Conservation (phyloP, 2,329 filamentous ascomycete species). For the Paecilomyces sp. region DNA sequence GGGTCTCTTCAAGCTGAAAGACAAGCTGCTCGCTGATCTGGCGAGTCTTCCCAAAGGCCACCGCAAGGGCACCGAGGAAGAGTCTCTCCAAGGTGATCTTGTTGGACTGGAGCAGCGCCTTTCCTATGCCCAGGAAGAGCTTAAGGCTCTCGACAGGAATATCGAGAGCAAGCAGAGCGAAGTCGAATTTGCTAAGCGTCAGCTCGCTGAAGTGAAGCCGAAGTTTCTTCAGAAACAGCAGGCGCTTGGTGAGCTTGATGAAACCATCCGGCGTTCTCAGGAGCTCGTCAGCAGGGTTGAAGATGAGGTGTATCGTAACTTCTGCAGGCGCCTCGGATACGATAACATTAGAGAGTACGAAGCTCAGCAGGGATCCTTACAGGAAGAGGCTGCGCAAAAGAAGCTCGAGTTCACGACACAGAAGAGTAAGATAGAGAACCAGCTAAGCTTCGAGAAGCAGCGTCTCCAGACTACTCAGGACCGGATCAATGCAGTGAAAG, state of each 20-base stretch:
- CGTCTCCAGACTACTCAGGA: constrained; percentile 62
- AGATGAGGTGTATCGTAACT: constrained; percentile 76
- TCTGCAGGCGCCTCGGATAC: constrained; percentile 83
- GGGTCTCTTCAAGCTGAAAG: constrained; percentile 67
- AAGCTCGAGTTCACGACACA: constrained; percentile 82
- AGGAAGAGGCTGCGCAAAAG: constrained; percentile 83
- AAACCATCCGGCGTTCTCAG: constrained; percentile 49
- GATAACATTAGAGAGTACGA: constrained; percentile 88
- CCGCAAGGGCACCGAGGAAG: constrained; percentile 68
- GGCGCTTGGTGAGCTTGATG: constrained; percentile 58
- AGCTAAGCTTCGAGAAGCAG: constrained; percentile 60
- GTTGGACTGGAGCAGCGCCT: constrained; percentile 72
- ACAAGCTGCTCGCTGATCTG: constrained; percentile 71
- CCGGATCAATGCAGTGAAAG: constrained; percentile 63
- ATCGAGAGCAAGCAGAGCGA: constrained; percentile 77
- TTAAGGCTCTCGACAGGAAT: constrained; percentile 73
- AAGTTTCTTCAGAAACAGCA: constrained; percentile 67
- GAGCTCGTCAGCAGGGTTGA: constrained; percentile 71
- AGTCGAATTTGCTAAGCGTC: constrained; percentile 62
- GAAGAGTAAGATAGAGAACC: constrained; percentile 54
- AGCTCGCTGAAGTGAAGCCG: constrained; percentile 68
- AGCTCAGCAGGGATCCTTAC: constrained; percentile 81
- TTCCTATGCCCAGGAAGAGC: constrained; percentile 64
- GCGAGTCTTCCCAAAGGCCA: constrained; percentile 72
- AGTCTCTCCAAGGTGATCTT: constrained; percentile 72